Evolutionary conservation across 108 stramenopile genomes (phyloP).

Genomic region (Cyclotella sp.): DNA sequence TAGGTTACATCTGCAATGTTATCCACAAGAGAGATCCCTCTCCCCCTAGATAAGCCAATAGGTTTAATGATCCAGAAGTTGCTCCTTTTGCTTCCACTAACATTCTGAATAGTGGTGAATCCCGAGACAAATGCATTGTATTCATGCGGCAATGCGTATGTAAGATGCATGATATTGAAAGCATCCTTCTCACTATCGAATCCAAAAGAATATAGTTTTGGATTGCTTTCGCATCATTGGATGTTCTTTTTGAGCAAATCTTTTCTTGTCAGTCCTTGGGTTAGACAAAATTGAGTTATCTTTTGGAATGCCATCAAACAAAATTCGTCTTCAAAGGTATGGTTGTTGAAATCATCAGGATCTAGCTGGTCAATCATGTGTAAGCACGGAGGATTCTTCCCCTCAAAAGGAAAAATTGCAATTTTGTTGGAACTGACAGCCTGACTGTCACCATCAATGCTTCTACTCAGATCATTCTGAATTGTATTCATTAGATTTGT

Average conservation of each 20-base stretch:
- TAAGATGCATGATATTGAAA: slow-evolving; percentile 75
- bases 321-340: too few relatives aligned
- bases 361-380: slow-evolving; percentile 26
- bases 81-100: neutral
- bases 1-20: slow-evolving; percentile 73
- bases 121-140: slow-evolving; percentile 49
- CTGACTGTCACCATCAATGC: slow-evolving; percentile 33
- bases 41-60: slow-evolving; percentile 74
- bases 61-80: slow-evolving; percentile 89
- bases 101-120: slow-evolving; percentile 32
- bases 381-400: slow-evolving; percentile 30
- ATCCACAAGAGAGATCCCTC: slow-evolving; percentile 77
- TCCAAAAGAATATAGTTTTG: slow-evolving; percentile 2
- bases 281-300: slow-evolving; percentile 45
- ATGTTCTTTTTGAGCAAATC: slow-evolving; percentile 80
- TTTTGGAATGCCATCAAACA: slow-evolving; percentile 48
- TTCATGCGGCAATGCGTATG: slow-evolving; percentile 83
- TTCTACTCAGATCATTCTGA: slow-evolving; percentile 41
- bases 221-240: slow-evolving; percentile 43
- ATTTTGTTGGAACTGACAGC: neutral
- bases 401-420: slow-evolving; percentile 15
- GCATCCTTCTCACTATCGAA: slow-evolving; percentile 13
- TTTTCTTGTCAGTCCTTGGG: slow-evolving; percentile 56
- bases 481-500: slow-evolving; percentile 27
- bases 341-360: slow-evolving; percentile 41